Conservation (phyloP, 2,329 filamentous ascomycete genomes). For the Beauveria scarabaeidicola region DNA sequence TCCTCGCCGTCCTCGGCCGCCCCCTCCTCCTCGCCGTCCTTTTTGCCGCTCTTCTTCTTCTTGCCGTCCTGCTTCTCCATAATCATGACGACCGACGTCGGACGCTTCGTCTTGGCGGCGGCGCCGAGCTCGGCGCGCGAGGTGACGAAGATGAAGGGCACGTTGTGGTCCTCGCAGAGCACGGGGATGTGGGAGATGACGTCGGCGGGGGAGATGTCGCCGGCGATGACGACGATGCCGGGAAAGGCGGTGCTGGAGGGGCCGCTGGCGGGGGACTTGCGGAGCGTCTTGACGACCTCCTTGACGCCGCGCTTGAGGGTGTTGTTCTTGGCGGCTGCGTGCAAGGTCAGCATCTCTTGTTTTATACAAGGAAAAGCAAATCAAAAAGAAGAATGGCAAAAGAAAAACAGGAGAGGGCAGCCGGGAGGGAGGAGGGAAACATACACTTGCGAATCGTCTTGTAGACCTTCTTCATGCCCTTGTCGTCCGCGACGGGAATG, state of each 20-base stretch:
- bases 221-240: slow-evolving; percentile 82
- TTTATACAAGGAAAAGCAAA: not conserved
- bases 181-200: slow-evolving; percentile 98
- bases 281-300: slow-evolving; percentile 96
- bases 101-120: slow-evolving; percentile 89
- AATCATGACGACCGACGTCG: slow-evolving; percentile 93
- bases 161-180: slow-evolving; percentile 94
- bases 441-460: slow-evolving; percentile 50
- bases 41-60: slow-evolving; percentile 33
- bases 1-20: slow-evolving; percentile 42
- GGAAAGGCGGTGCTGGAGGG: slow-evolving; percentile 55
- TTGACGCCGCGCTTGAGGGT: slow-evolving; percentile 96
- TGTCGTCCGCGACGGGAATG: slow-evolving; percentile 70
- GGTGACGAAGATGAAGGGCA: slow-evolving; percentile 91
- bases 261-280: slow-evolving; percentile 71
- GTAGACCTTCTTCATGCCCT: slow-evolving; percentile 57
- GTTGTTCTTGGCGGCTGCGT: slow-evolving; percentile 82
- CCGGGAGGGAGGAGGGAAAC: slow-evolving; percentile 16
- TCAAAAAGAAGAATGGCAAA: not conserved
- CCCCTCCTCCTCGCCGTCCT: slow-evolving; percentile 37
- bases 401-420: not conserved
- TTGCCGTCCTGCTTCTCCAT: slow-evolving; percentile 46
- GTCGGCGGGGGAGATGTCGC: slow-evolving; percentile 96
- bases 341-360: not conserved
- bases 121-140: slow-evolving; percentile 89